Evolutionary conservation across 345 rosid genomes (phyloP).

Genomic region (Combretum micranthum): DNA sequence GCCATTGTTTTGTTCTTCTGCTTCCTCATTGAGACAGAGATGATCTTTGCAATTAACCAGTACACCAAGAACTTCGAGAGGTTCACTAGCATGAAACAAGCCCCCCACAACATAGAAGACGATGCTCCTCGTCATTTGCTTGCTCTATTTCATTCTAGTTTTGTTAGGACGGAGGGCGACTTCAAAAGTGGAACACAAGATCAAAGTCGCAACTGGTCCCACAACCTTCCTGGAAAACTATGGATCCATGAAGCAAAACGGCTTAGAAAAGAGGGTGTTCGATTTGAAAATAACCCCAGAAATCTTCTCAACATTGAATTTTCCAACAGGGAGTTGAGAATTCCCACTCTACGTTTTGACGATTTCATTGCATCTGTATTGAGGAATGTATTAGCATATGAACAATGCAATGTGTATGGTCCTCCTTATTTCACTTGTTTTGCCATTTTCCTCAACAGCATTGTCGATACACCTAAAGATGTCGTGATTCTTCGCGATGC

Average conservation of each 20-base stretch:
- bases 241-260: slow-evolving; percentile 6
- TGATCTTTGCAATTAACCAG: no score
- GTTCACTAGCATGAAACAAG: neutral
- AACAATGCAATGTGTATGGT: neutral
- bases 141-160: slow-evolving; percentile 11
- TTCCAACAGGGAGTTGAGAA: slow-evolving; percentile 2
- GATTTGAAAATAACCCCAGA: slow-evolving; percentile 2
- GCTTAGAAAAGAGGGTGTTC: neutral
- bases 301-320: slow-evolving; percentile 9
- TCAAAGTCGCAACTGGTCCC: neutral
- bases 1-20: no score
- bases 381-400: slow-evolving; percentile 7
- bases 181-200: neutral
- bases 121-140: slow-evolving; percentile 5
- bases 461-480: slow-evolving; percentile 4
- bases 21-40: no score
- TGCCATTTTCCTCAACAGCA: slow-evolving; percentile 9
- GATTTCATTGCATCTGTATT: slow-evolving; percentile 7
- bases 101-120: no score
- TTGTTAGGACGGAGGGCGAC: neutral
- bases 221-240: slow-evolving; percentile 3
- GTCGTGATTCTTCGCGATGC: slow-evolving; percentile 2
- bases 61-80: no score
- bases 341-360: slow-evolving; percentile 5
- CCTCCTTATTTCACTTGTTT: slow-evolving; percentile 6